Percentiles rank a stretch among this genome's conserved stretches.
Conservation (phyloP, 352 stramenopile genomes). For the Pythium brassicae region DNA sequence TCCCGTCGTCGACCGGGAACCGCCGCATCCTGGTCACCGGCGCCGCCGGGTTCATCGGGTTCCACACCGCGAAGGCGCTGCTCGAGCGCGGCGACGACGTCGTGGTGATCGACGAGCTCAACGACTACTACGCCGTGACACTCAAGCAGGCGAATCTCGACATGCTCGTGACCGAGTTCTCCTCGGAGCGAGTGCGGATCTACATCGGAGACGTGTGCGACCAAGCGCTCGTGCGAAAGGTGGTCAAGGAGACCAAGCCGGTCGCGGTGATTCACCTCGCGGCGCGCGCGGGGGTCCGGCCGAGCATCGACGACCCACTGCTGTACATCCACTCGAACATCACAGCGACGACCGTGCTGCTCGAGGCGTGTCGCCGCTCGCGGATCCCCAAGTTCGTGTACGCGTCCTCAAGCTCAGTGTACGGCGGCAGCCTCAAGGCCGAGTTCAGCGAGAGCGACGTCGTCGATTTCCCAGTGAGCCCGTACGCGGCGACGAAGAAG, state of each 20-base stretch:
- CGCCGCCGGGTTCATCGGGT: conserved; percentile 96
- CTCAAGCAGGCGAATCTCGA: conserved; percentile 96
- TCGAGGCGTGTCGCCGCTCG: conserved; percentile 80
- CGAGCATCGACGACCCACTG: conserved; percentile 96
- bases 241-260: conserved; percentile 87
- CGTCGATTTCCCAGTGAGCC: conserved; percentile 93
- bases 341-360: conserved; percentile 89
- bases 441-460: conserved; percentile 89
- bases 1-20: neutral
- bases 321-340: conserved; percentile 99
- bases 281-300: conserved; percentile 93
- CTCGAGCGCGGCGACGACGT: conserved; percentile 89
- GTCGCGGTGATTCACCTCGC: conserved; percentile 94
- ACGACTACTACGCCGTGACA: conserved; percentile 98
- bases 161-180: conserved; percentile 59
- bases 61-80: conserved; percentile 90
- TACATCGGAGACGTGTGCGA: conserved; percentile 95
- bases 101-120: conserved; percentile 97
- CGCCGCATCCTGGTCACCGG: conserved; percentile 85
- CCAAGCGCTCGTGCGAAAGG: conserved; percentile 79
- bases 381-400: conserved; percentile 93
- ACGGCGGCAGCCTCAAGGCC: conserved; percentile 90
- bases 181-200: conserved; percentile 55
- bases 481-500: conserved; percentile 98
- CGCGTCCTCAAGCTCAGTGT: conserved; percentile 93